A percentile compares a stretch with the other conserved stretches of the same genome.
Evolutionary conservation across 1,139 yeast genomes (phyloP).

Genomic region (Suhomyces guaymorum): DNA sequence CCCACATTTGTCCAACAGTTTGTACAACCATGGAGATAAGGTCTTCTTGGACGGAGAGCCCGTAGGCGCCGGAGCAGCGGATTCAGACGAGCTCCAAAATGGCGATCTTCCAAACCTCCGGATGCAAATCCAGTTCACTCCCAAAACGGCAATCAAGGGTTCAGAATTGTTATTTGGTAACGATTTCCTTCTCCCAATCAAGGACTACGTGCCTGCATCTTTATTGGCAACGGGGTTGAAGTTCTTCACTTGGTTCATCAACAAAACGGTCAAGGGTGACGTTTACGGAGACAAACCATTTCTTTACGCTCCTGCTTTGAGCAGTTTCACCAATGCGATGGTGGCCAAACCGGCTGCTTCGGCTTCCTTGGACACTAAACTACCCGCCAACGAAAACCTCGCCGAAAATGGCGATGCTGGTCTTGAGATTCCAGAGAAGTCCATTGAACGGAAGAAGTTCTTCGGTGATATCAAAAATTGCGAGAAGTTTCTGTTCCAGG

Average conservation of each 20-base stretch:
- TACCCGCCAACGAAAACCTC: conserved; percentile 34
- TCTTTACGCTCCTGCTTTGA: conserved; percentile 61
- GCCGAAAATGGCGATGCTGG: conserved; percentile 23
- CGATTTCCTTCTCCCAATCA: conserved; percentile 62
- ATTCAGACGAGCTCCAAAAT: conserved; percentile 10
- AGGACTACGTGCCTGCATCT: conserved; percentile 57
- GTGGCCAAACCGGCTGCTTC: no score
- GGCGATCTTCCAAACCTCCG: conserved; percentile 34
- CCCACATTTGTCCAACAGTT: conserved; percentile 37
- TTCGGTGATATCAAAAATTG: conserved; percentile 34
- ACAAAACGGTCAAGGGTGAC: conserved; percentile 66
- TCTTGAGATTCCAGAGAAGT: conserved; percentile 30
- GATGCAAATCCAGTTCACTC: conserved; percentile 39
- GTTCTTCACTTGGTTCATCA: conserved; percentile 58
- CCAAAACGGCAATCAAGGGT: conserved; percentile 48
- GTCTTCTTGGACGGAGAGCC: conserved; percentile 30
- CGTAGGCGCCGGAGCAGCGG: conserved; percentile 14
- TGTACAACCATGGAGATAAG: conserved; percentile 35
- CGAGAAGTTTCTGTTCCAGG: conserved; percentile 33
- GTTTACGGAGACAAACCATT: conserved; percentile 60
- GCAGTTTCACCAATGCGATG: conserved; percentile 64
- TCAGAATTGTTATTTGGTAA: conserved; percentile 63
- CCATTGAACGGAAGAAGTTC: conserved; percentile 36
- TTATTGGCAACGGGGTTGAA: conserved; percentile 50
- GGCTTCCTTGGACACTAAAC: no score